A percentile compares a stretch with the other conserved stretches of the same genome.
Evolutionary conservation across 192 early-diverging fungal species (phyloP).

Genomic region (Haplosporangium gracile): DNA sequence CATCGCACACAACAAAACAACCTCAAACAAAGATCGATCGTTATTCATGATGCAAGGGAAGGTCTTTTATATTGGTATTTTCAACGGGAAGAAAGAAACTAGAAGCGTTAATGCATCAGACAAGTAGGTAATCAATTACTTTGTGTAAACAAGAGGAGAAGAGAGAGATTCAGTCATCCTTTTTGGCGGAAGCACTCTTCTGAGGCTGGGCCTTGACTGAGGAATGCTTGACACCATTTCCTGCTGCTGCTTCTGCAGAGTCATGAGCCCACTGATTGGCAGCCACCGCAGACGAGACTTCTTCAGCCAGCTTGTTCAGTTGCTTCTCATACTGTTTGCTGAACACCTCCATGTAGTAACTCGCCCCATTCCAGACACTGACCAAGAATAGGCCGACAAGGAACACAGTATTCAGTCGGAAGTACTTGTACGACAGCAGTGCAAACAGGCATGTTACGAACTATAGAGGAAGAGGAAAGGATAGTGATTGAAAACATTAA

Average conservation of each 20-base stretch:
- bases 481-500: neutral
- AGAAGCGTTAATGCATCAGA: neutral
- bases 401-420: constrained; percentile 67
- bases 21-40: neutral
- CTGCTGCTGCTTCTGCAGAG: constrained; percentile 12
- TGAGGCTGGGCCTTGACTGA: neutral
- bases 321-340: constrained; percentile 65
- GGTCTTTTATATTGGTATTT: neutral
- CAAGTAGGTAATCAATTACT: neutral
- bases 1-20: too few species aligned
- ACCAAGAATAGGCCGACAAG: constrained; percentile 65
- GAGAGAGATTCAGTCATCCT: constrained; percentile 23
- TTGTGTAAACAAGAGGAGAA: neutral
- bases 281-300: constrained; percentile 35
- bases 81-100: neutral
- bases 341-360: constrained; percentile 81
- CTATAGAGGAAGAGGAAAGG: constrained; percentile 9
- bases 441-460: constrained; percentile 60
- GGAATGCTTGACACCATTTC: neutral
- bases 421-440: constrained; percentile 63
- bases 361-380: constrained; percentile 76
- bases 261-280: constrained; percentile 40
- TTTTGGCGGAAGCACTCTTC: constrained; percentile 35
- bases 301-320: constrained; percentile 34
- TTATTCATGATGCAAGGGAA: neutral